A percentile compares a stretch with the other conserved stretches of the same genome.
phyloP scores from a whole-genome alignment of 2,329 filamentous ascomycete genomes.

The Dothidotthia symphoricarpi region DNA sequence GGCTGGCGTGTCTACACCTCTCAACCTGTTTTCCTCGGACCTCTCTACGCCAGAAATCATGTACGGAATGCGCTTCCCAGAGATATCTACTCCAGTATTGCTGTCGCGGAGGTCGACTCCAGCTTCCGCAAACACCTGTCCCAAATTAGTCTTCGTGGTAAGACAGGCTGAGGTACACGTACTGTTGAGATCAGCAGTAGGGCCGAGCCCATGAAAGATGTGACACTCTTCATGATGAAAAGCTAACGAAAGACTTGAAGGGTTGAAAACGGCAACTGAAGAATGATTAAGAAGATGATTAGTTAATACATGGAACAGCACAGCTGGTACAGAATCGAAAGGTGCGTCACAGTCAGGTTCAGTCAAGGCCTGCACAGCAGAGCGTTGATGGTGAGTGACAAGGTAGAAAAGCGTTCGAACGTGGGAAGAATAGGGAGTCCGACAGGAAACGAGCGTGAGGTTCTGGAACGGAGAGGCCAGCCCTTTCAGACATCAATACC shows the following conservation, averaged over 20 bases:
- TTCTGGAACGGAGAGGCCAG: constrained; percentile 33
- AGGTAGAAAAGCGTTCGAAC: constrained; percentile 13
- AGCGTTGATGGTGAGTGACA: constrained; percentile 25
- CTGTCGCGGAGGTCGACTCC: constrained; percentile 25
- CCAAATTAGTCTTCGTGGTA: constrained; percentile 15
- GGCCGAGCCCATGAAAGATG: constrained; percentile 22
- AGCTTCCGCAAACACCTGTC: constrained; percentile 26
- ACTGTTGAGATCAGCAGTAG: constrained; percentile 34
- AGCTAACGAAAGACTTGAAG: constrained; percentile 1
- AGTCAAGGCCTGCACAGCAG: constrained; percentile 40
- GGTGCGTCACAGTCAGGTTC: constrained; percentile 31
- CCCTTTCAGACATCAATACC: constrained; percentile 29
- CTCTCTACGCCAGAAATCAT: constrained; percentile 24
- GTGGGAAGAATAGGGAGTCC: constrained; percentile 17
- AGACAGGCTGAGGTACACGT: constrained; percentile 10
- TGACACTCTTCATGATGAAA: constrained; percentile 33
- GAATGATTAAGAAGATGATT: constrained; percentile 16
- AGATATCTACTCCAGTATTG: constrained; percentile 21
- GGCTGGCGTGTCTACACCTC: constrained; percentile 11
- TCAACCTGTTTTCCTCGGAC: constrained; percentile 11
- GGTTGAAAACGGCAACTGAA: neutral
- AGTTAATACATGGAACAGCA: constrained; percentile 38
- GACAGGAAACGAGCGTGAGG: constrained; percentile 29
- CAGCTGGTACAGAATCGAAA: constrained; percentile 34
- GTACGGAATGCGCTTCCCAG: constrained; percentile 27